Conservation (phyloP, 345 rosid genomes). For the Salix arbutifolia region DNA sequence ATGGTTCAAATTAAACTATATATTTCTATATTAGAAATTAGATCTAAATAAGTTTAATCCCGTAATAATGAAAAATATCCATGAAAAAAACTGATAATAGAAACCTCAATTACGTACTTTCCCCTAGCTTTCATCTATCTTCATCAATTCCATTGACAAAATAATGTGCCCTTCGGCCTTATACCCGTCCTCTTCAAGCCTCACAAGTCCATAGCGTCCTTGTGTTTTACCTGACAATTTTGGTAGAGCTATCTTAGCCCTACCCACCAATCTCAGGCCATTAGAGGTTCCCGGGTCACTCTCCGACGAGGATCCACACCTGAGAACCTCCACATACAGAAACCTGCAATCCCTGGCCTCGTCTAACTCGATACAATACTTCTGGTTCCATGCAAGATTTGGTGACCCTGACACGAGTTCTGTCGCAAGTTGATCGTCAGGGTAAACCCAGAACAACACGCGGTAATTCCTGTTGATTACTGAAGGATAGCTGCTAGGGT, state of each 20-base stretch:
- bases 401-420: not conserved
- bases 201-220: slow-evolving; percentile 9
- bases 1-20: not conserved
- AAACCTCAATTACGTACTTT: not conserved
- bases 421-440: not conserved
- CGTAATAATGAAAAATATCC: not conserved
- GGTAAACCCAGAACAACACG: not conserved
- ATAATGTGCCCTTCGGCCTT: not conserved
- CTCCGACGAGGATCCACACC: not conserved
- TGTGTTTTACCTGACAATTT: not conserved
- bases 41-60: not conserved
- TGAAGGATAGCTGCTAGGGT: not conserved
- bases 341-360: not conserved
- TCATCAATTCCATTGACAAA: not conserved
- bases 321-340: slow-evolving; percentile 2
- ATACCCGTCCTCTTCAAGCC: not conserved
- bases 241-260: slow-evolving; percentile 7
- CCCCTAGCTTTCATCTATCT: not conserved
- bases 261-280: slow-evolving; percentile 2
- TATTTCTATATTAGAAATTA: not conserved
- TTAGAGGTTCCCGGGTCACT: slow-evolving; percentile 5
- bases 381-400: not conserved
- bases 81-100: not conserved
- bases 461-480: not conserved
- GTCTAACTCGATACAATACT: not conserved